Base-by-base conservation (phyloP, 1,284 basidiomycete genomes). In the Fomitopsis pinicola region DNA sequence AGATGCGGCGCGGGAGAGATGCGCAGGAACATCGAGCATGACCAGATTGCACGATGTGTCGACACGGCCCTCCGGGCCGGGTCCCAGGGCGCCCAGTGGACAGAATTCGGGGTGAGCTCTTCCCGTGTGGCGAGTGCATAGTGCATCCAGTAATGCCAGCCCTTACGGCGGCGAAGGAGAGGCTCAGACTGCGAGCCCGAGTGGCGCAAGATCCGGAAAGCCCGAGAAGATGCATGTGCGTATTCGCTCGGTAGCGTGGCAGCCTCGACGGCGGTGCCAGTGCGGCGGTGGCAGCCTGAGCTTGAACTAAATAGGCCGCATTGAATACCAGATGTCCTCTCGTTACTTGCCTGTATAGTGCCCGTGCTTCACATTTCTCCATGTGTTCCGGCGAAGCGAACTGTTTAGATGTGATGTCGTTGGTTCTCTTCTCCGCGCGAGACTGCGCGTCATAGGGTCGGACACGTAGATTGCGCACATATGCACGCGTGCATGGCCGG, bases 361-460 rank as follows among this genome's bases (percentile, higher is more conserved):
- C 26, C 48, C 52, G 52, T 40, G 52, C 52, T 40, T 54, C 52
- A 54, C 17, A 54, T 54, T 54, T 54, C 52, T 54, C 52, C 52
- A 38, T 54, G 35, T 33, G 52, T 22, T 54, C 22, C 52, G 38
- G 38, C 38, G 36, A 54, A 36, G 52, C 4, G 35, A 26, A 15
- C 52, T 9, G 52, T 54, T 54, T 19, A 38, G 35, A 54, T 54
- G 52, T 54, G 52, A 40, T 54, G 52, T 4, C 35, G 52, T 14
- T 10, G 38, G 12, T 14, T 26, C 15, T 30, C 33, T 35, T 53
- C n/a, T 15, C 19, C n/a, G 52, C 36, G 35, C 52, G 52, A 53
- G 50, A 15, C 33, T 26, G n/a, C 14, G 52, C 52, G n/a, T 54
- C 52, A 54, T 35, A 54, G 22, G 33, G 36, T 28, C 33, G 14